Evolutionary conservation across 306 rosid species (phyloP).

Genomic region (Elaeagnus macrophylla): DNA sequence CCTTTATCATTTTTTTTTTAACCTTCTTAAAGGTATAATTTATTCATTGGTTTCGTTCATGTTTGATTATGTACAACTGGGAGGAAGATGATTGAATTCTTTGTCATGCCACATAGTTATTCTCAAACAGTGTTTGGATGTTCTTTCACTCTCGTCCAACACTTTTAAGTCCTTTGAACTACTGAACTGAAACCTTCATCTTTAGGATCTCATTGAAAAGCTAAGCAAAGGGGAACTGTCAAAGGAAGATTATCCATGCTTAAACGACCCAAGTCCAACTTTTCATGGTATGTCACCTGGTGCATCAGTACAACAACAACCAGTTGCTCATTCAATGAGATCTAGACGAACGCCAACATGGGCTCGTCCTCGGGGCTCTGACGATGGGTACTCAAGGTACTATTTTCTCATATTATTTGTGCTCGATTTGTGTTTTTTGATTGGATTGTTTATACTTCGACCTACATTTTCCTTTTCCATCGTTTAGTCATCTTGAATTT

Average conservation of each 20-base stretch:
- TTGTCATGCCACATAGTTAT: neutral
- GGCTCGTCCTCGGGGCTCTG: conserved; percentile 88
- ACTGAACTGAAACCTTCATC: neutral
- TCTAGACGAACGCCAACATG: conserved; percentile 79
- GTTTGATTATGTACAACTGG: too few relatives aligned
- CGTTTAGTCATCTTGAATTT: too few relatives aligned
- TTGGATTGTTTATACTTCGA: neutral
- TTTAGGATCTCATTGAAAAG: conserved; percentile 83
- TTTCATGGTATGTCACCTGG: conserved; percentile 48
- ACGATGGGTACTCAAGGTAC: conserved; percentile 95
- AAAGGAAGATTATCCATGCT: conserved; percentile 86
- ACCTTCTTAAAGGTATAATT: too few relatives aligned
- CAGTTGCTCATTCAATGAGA: conserved; percentile 82
- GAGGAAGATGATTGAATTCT: too few relatives aligned
- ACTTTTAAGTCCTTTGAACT: conserved; percentile 9
- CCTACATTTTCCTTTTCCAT: neutral
- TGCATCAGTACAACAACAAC: conserved; percentile 39
- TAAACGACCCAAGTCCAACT: conserved; percentile 77
- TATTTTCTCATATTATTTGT: neutral
- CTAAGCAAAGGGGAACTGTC: conserved; percentile 66
- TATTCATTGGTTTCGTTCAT: too few relatives aligned
- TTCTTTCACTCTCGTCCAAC: conserved; percentile 6
- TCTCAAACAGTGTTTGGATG: neutral
- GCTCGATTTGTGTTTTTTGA: neutral
- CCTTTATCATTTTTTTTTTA: too few relatives aligned